phyloP scores from a whole-genome alignment of 1,284 basidiomycete genomes.

The Rhodotorula sp. region DNA sequence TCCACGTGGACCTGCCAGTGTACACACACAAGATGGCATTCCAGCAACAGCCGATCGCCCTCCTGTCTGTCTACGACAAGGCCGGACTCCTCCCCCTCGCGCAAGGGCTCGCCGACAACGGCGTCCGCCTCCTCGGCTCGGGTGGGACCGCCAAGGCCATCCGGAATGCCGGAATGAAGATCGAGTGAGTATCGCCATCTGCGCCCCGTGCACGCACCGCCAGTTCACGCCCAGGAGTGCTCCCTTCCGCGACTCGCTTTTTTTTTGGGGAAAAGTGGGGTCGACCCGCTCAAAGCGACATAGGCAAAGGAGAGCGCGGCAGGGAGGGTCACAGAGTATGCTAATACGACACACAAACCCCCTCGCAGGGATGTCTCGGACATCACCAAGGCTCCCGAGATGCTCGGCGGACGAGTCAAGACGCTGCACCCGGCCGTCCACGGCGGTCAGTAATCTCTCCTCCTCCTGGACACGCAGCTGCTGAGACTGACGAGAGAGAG shows the following conservation, averaged over 20 bases:
- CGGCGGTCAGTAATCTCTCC: conserved; percentile 63
- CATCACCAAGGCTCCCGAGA: conserved; percentile 98
- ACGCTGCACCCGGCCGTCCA: conserved; percentile 99
- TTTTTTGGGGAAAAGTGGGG: background rate
- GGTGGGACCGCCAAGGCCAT: conserved; percentile 98
- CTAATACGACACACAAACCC: background rate
- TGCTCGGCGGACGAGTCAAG: conserved; percentile 97
- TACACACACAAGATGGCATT: background rate
- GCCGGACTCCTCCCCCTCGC: conserved; percentile 85
- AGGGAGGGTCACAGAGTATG: background rate
- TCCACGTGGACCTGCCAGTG: background rate
- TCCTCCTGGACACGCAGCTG: background rate
- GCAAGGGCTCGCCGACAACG: conserved; percentile 71
- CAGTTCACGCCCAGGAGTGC: background rate
- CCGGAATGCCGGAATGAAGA: conserved; percentile 85
- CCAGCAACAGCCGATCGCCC: conserved; percentile 54
- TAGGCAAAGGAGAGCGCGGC: background rate
- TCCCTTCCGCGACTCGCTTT: background rate
- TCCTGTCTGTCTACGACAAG: conserved; percentile 98
- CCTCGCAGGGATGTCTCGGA: conserved; percentile 86
- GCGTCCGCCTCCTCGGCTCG: conserved; percentile 86
- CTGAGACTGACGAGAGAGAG: background rate
- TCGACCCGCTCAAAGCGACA: too few species aligned
- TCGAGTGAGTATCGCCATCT: conserved; percentile 62
- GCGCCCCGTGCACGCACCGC: too few species aligned